phyloP scores from a whole-genome alignment of 495 filamentous ascomycete species.

The Aspergillus mulundensis region DNA sequence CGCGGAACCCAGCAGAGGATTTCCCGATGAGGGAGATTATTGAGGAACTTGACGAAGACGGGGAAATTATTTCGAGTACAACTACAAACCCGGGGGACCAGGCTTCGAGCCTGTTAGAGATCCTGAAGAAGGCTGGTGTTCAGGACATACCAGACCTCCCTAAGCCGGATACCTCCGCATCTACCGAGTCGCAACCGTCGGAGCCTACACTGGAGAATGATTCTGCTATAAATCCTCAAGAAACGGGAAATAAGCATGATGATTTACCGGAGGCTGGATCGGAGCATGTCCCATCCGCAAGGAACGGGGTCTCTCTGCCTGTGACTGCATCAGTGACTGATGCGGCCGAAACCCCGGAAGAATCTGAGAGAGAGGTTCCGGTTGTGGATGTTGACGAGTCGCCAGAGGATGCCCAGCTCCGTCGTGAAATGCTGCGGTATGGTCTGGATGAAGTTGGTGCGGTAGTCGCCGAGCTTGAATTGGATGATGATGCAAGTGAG shows the following conservation, averaged over 20 bases:
- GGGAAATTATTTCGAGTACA: constrained; percentile 67
- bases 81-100: constrained; percentile 57
- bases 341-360: constrained; percentile 20
- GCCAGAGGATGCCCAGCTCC: constrained; percentile 71
- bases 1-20: constrained; percentile 27
- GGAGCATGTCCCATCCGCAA: neutral
- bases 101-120: constrained; percentile 59
- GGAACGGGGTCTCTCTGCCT: constrained; percentile 4
- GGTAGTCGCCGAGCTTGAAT: constrained; percentile 86
- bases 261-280: neutral
- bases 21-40: constrained; percentile 80
- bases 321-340: constrained; percentile 19
- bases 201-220: neutral
- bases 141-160: constrained; percentile 40
- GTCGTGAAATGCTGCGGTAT: constrained; percentile 90
- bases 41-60: constrained; percentile 90
- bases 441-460: constrained; percentile 77
- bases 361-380: constrained; percentile 26
- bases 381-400: constrained; percentile 58
- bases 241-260: neutral
- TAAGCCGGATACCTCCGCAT: constrained; percentile 6
- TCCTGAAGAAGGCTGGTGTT: constrained; percentile 67
- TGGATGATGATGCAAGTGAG: constrained; percentile 66
- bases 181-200: neutral
- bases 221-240: neutral